A percentile compares a stretch with the other conserved stretches of the same genome.
Evolutionary conservation across 208 protist genomes (phyloP).

Genomic region (Herpetomonas muscarum): DNA sequence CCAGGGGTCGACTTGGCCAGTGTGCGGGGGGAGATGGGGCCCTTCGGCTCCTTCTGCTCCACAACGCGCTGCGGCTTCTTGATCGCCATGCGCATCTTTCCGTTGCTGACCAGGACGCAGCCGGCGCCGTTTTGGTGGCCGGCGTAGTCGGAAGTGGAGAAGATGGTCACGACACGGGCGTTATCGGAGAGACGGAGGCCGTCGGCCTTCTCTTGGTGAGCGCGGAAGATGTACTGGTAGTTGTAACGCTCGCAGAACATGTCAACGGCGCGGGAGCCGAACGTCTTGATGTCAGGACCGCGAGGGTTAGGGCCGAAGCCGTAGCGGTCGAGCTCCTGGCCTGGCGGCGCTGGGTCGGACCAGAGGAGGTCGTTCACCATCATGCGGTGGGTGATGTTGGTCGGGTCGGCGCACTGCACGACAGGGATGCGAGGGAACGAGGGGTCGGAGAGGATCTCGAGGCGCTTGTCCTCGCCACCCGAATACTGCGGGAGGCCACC

Average conservation of each 20-base stretch:
- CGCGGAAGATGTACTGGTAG: slow-evolving; percentile 93
- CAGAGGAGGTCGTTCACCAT: slow-evolving; percentile 90
- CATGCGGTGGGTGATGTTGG: slow-evolving; percentile 81
- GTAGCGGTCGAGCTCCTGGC: slow-evolving; percentile 83
- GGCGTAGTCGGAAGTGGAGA: slow-evolving; percentile 90
- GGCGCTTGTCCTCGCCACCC: slow-evolving; percentile 80
- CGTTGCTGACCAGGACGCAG: slow-evolving; percentile 77
- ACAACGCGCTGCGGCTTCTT: slow-evolving; percentile 82
- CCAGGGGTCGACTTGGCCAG: slow-evolving; percentile 55
- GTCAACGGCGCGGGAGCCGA: slow-evolving; percentile 84
- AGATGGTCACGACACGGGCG: slow-evolving; percentile 90
- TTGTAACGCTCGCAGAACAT: slow-evolving; percentile 91
- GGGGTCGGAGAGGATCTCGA: slow-evolving; percentile 81
- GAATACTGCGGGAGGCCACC: slow-evolving; percentile 92
- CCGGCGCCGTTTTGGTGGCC: slow-evolving; percentile 90
- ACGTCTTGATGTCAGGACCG: slow-evolving; percentile 87
- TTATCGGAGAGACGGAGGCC: slow-evolving; percentile 88
- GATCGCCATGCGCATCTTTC: slow-evolving; percentile 89
- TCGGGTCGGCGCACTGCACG: slow-evolving; percentile 80
- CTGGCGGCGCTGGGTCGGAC: slow-evolving; percentile 82
- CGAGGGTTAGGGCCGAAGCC: slow-evolving; percentile 89
- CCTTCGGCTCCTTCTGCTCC: slow-evolving; percentile 54
- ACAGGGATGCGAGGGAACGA: slow-evolving; percentile 85
- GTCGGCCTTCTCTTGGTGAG: slow-evolving; percentile 91
- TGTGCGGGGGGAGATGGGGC: slow-evolving; percentile 61